Conservation (phyloP, 768 basidiomycete genomes). For the Lactifluus pinguis region DNA sequence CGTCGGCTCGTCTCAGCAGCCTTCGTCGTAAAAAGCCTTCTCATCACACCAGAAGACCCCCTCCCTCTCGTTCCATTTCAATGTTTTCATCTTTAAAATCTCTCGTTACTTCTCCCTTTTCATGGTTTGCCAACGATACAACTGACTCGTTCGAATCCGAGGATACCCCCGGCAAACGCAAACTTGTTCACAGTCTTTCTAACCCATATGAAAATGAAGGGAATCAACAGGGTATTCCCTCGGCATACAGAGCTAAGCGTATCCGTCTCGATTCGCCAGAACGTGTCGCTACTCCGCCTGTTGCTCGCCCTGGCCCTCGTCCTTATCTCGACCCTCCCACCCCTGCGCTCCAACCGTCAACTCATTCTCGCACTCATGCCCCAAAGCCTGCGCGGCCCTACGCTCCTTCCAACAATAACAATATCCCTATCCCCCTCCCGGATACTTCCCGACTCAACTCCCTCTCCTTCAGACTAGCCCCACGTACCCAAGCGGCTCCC, state of each 20-base stretch:
- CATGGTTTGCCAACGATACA: conserved; percentile 25
- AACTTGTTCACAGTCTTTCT: conserved; percentile 13
- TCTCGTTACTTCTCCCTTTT: conserved; percentile 27
- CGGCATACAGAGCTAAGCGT: conserved; percentile 22
- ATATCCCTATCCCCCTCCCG: conserved; percentile 17
- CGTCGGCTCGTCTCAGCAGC: conserved; percentile 13
- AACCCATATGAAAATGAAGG: conserved; percentile 13
- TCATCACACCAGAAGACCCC: conserved; percentile 13
- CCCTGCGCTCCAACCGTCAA: conserved; percentile 8
- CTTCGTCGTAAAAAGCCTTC: conserved; percentile 18
- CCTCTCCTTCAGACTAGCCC: not conserved
- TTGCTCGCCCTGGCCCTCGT: not conserved
- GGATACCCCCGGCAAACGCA: conserved; percentile 28
- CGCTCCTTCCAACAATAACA: conserved; percentile 7
- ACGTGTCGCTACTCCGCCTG: not conserved
- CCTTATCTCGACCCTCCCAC: conserved; percentile 18
- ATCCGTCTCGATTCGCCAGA: conserved; percentile 21
- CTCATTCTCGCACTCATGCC: conserved; percentile 7
- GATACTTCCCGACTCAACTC: conserved; percentile 13
- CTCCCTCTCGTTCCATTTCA: conserved; percentile 24
- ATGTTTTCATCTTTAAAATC: conserved; percentile 29
- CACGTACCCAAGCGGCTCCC: conserved; percentile 3
- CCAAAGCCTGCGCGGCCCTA: conserved; percentile 4
- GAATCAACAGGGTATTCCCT: conserved; percentile 14
- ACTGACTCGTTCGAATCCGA: conserved; percentile 21